Evolutionary conservation across 148 eudicot species (phyloP).

Genomic region (Cornus florida): DNA sequence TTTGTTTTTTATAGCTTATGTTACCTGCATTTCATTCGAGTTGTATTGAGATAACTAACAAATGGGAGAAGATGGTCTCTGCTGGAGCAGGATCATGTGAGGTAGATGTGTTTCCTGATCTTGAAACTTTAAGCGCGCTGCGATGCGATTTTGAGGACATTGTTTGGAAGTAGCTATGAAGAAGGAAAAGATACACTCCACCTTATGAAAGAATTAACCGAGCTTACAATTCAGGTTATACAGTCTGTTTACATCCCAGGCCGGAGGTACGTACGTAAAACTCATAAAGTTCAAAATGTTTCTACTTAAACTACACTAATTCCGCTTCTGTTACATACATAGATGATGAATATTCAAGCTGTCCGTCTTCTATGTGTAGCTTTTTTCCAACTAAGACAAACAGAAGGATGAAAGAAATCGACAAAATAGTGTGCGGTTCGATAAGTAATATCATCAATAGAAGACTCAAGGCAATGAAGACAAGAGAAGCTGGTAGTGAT

Average conservation of each 20-base stretch:
- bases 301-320: no score
- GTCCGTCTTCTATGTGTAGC: background rate
- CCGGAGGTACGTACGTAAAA: slow-evolving; percentile 23
- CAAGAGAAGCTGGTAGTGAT: slow-evolving; percentile 11
- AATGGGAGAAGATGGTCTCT: slow-evolving; percentile 39
- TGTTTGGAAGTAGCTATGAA: slow-evolving; percentile 49
- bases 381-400: slow-evolving; percentile 23
- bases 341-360: no score
- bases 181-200: slow-evolving; percentile 51
- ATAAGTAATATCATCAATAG: slow-evolving; percentile 25
- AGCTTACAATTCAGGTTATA: background rate
- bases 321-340: no score
- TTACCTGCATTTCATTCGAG: slow-evolving; percentile 37
- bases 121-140: slow-evolving; percentile 30
- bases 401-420: slow-evolving; percentile 19
- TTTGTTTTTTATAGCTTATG: slow-evolving; percentile 28
- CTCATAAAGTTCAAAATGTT: no score
- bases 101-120: slow-evolving; percentile 49
- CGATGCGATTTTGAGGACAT: slow-evolving; percentile 53
- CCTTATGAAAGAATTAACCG: slow-evolving; percentile 41
- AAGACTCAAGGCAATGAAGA: slow-evolving; percentile 20
- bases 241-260: slow-evolving; percentile 42
- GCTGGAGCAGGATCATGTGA: slow-evolving; percentile 23
- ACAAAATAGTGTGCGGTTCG: slow-evolving; percentile 7
- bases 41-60: slow-evolving; percentile 20